These are phyloP conservation scores for Xylariaceae sp. DNA, from an alignment of 2,329 filamentous ascomycete genomes.

Conservation along the genomic window DNA sequence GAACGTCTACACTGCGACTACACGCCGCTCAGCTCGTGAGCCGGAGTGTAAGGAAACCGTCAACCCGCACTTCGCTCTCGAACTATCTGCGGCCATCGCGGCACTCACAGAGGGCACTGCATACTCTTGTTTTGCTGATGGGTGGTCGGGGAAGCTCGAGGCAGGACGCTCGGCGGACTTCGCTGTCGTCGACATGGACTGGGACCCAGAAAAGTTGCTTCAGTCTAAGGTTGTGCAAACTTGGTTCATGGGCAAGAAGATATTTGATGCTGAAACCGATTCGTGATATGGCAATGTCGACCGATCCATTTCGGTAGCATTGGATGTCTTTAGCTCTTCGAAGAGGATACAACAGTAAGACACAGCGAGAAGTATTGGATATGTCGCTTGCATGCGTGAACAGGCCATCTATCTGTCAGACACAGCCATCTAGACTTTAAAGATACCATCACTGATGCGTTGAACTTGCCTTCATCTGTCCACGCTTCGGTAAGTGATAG, in stretches of 20 bases:
- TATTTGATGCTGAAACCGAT: constrained; percentile 26
- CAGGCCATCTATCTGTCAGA: background rate
- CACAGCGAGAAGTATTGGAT: too few species aligned
- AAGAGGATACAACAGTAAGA: background rate
- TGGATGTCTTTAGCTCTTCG: background rate
- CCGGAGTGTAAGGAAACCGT: constrained; percentile 35
- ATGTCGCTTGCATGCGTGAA: background rate
- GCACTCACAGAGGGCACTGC: constrained; percentile 43
- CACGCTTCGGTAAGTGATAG: too few species aligned
- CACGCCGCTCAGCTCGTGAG: constrained; percentile 41
- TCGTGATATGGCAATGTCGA: constrained; percentile 8
- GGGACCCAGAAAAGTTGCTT: constrained; percentile 38
- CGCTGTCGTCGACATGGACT: constrained; percentile 43
- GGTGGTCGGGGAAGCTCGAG: constrained; percentile 42
- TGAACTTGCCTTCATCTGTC: background rate
- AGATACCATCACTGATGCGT: background rate
- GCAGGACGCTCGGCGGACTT: constrained; percentile 46
- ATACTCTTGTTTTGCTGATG: constrained; percentile 44
- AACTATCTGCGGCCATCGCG: constrained; percentile 38
- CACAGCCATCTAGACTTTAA: background rate
- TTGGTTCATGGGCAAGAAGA: constrained; percentile 40
- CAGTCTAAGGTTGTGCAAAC: constrained; percentile 39
- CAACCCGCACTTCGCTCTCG: constrained; percentile 41
- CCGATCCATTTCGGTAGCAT: constrained; percentile 1
- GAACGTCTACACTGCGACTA: constrained; percentile 48